phyloP scores from a whole-genome alignment of 164 flowering plant genomes.

The Tinospora cordifolia region DNA sequence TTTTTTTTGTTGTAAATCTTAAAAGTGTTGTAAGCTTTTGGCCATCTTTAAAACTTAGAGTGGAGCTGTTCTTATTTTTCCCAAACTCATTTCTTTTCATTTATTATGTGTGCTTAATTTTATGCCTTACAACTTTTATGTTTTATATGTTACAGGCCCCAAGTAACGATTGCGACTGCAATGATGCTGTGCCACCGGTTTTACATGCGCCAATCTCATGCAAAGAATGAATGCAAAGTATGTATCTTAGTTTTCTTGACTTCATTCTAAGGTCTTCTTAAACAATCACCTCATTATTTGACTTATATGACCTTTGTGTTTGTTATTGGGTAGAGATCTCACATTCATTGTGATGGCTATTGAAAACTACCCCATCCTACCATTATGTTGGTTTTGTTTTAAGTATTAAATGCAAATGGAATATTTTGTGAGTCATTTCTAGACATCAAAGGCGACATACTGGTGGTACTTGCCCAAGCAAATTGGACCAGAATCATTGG shows the following conservation, averaged over 20 bases:
- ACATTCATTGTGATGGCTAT: too few relatives aligned
- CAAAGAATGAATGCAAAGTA: constrained; percentile 62
- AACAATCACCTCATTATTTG: neutral
- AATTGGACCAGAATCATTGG: too few relatives aligned
- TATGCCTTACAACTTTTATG: neutral
- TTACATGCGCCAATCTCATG: constrained; percentile 58
- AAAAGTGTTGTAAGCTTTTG: too few relatives aligned
- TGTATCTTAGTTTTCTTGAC: neutral
- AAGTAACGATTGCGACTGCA: constrained; percentile 48
- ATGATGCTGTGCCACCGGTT: constrained; percentile 65
- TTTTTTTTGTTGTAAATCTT: too few relatives aligned
- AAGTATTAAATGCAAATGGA: too few relatives aligned
- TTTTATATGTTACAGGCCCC: constrained; percentile 41
- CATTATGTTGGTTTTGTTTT: too few relatives aligned
- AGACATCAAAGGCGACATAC: too few relatives aligned
- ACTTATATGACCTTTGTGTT: neutral
- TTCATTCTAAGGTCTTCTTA: neutral
- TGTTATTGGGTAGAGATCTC: neutral
- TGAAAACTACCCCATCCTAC: too few relatives aligned
- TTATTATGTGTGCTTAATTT: neutral
- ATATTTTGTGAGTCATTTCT: too few relatives aligned
- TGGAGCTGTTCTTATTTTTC: too few relatives aligned
- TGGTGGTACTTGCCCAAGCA: too few relatives aligned
- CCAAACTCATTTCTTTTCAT: neutral
- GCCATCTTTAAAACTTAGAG: too few relatives aligned